Conservation (phyloP, 441 rosid species). For the Jatropha podagrica region DNA sequence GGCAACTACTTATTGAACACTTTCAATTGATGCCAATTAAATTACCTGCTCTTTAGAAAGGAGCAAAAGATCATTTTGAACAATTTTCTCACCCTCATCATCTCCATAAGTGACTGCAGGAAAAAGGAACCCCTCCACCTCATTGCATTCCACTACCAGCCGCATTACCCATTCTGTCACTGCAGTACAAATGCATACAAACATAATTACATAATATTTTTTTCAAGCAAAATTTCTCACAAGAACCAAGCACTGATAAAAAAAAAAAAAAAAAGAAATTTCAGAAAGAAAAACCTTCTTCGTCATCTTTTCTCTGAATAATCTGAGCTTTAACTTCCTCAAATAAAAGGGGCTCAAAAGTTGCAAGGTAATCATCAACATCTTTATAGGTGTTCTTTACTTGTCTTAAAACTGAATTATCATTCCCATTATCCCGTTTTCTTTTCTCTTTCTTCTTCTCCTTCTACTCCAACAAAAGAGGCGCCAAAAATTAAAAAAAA, state of each 20-base stretch:
- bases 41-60: slow-evolving; percentile 76
- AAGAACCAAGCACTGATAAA: background rate
- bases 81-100: slow-evolving; percentile 48
- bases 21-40: background rate
- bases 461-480: slow-evolving; percentile 30
- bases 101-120: slow-evolving; percentile 58
- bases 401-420: slow-evolving; percentile 34
- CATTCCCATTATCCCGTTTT: slow-evolving; percentile 20
- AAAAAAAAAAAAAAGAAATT: no score
- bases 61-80: slow-evolving; percentile 81
- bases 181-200: slow-evolving; percentile 28
- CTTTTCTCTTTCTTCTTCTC: slow-evolving; percentile 28
- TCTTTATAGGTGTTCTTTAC: slow-evolving; percentile 69
- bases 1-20: background rate
- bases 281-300: slow-evolving; percentile 49
- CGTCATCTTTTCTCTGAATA: slow-evolving; percentile 66
- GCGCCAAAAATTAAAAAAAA: background rate
- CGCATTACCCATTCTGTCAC: slow-evolving; percentile 61
- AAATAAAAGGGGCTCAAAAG: slow-evolving; percentile 83
- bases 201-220: no score
- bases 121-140: slow-evolving; percentile 68
- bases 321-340: slow-evolving; percentile 96
- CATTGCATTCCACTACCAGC: slow-evolving; percentile 64
- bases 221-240: background rate
- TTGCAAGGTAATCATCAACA: slow-evolving; percentile 73